A percentile compares a stretch with the other conserved stretches of the same genome.
These are phyloP conservation scores for Emergomyces orientalis DNA, from an alignment of 2,329 filamentous ascomycete species.

Conservation along the genomic window DNA sequence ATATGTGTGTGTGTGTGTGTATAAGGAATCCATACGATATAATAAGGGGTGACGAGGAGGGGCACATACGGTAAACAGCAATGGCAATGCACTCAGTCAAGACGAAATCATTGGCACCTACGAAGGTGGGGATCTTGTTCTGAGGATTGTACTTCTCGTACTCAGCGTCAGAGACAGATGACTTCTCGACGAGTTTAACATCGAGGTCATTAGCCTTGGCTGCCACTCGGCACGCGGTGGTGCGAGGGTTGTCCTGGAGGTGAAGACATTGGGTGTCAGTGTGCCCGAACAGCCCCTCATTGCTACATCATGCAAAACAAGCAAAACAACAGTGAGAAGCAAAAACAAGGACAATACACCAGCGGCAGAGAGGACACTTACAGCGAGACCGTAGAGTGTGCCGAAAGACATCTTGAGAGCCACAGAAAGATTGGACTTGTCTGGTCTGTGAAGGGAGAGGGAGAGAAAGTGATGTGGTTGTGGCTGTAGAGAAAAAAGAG, in stretches of 20 bases:
- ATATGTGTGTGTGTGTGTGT: background rate
- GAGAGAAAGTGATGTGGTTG: constrained; percentile 10
- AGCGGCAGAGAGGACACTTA: constrained; percentile 38
- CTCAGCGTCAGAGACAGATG: constrained; percentile 57
- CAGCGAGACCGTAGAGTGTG: constrained; percentile 85
- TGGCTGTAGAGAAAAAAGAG: constrained; percentile 12
- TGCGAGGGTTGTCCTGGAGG: constrained; percentile 74
- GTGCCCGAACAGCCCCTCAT: constrained; percentile 11
- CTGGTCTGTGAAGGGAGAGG: constrained; percentile 4
- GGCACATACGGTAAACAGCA: constrained; percentile 85
- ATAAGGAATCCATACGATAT: constrained; percentile 9
- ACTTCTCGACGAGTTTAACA: constrained; percentile 69
- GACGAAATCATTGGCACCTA: constrained; percentile 81
- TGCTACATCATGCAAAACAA: background rate
- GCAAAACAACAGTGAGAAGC: background rate
- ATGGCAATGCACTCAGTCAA: constrained; percentile 89
- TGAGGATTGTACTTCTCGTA: constrained; percentile 81
- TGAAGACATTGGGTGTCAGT: constrained; percentile 21
- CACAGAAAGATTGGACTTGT: constrained; percentile 12
- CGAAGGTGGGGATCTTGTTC: constrained; percentile 86
- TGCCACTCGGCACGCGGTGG: constrained; percentile 77
- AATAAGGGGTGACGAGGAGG: constrained; percentile 18
- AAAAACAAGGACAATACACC: background rate
- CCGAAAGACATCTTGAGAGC: constrained; percentile 77
- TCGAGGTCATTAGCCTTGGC: constrained; percentile 97